Conservation (phyloP, 176 grass and related monocot genomes). For the Pharus latifolius region DNA sequence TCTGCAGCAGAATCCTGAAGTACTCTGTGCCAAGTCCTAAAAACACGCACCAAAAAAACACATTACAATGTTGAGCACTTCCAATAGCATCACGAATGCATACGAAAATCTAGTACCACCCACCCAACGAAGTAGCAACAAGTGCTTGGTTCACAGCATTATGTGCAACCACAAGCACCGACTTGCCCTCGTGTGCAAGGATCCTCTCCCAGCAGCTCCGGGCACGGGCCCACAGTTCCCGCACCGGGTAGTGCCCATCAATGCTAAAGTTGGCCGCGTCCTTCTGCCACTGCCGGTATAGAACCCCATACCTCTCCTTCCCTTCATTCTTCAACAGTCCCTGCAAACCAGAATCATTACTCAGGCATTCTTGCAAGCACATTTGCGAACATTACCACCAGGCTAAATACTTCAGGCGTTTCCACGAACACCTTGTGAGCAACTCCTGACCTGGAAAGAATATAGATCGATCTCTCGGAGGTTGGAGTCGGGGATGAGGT, state of each 20-base stretch:
- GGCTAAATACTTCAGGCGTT: neutral
- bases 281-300: conserved; percentile 66
- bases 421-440: neutral
- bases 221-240: conserved; percentile 64
- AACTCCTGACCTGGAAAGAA: conserved; percentile 59
- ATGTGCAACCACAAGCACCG: conserved; percentile 87
- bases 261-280: conserved; percentile 65
- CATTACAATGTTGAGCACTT: neutral
- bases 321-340: conserved; percentile 83
- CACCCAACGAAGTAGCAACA: conserved; percentile 72
- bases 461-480: conserved; percentile 95
- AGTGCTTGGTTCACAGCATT: conserved; percentile 92
- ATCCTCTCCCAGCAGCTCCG: conserved; percentile 79
- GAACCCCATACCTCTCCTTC: conserved; percentile 55
- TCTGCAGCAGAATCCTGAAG: conserved; percentile 83
- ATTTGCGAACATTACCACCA: too few relatives aligned
- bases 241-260: conserved; percentile 77
- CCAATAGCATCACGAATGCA: neutral
- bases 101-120: neutral
- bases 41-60: neutral
- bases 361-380: neutral
- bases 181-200: conserved; percentile 59
- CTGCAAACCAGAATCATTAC: conserved; percentile 8
- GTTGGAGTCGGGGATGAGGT: conserved; percentile 59
- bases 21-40: conserved; percentile 63